phyloP scores from a whole-genome alignment of 176 grass and related monocot species.

The Zoysia pacifica region DNA sequence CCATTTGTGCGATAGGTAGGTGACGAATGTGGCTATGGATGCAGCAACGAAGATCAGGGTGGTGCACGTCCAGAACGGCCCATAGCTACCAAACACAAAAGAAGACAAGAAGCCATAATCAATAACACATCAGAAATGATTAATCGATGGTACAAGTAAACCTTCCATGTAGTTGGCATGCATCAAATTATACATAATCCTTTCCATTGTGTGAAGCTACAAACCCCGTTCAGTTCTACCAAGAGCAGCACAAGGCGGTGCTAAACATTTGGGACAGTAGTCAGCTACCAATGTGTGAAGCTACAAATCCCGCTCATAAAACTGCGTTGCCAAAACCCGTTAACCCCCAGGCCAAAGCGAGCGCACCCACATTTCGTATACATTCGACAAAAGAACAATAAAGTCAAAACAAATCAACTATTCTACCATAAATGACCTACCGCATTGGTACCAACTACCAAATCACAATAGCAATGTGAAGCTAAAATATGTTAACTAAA shows the following conservation, averaged over 20 bases:
- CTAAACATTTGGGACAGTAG: too few relatives aligned
- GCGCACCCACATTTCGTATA: background rate
- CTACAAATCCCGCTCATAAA: background rate
- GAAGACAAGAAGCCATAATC: constrained; percentile 26
- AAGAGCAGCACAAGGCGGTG: background rate
- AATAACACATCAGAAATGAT: background rate
- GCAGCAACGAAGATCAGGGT: constrained; percentile 93
- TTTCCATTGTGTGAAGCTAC: background rate
- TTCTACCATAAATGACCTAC: background rate
- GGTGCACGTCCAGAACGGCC: constrained; percentile 98
- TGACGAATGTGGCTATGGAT: constrained; percentile 95
- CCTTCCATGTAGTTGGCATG: background rate
- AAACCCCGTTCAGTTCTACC: background rate
- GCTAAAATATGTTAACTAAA: background rate
- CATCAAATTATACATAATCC: background rate
- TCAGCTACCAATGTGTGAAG: background rate
- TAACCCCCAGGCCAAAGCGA: background rate
- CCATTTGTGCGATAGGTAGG: constrained; percentile 92
- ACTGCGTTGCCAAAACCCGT: background rate
- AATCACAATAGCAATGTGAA: constrained; percentile 9
- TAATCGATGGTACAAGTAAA: background rate
- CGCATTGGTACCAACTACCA: background rate
- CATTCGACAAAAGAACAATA: background rate
- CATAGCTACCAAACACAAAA: constrained; percentile 68
- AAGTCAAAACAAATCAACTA: background rate